Conservation (phyloP, 805 yeast species). For the Ogataea nitratoaversa region DNA sequence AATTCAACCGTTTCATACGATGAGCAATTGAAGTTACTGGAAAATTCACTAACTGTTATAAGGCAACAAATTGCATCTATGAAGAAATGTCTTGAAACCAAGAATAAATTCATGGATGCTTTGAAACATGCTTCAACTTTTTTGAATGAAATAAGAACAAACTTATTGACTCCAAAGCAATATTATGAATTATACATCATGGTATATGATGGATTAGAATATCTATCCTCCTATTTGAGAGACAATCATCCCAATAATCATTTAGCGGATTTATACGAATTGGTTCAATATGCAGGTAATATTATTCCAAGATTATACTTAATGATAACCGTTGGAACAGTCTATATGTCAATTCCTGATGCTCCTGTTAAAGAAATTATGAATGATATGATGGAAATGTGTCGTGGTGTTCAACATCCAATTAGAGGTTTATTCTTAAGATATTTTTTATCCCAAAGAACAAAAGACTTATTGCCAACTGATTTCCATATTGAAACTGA, state of each 20-base stretch:
- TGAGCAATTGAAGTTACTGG: constrained; percentile 32
- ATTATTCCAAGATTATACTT: constrained; percentile 87
- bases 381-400: constrained; percentile 97
- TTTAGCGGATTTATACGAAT: constrained; percentile 84
- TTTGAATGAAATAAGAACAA: constrained; percentile 76
- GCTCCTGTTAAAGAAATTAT: constrained; percentile 82
- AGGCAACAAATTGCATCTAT: constrained; percentile 68
- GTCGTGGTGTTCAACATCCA: constrained; percentile 95
- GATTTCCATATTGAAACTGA: constrained; percentile 11
- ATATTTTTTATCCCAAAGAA: constrained; percentile 82
- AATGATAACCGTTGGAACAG: constrained; percentile 94
- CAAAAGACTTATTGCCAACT: constrained; percentile 59
- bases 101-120: constrained; percentile 77
- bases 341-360: constrained; percentile 71
- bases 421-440: constrained; percentile 86
- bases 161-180: constrained; percentile 76
- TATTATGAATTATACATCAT: constrained; percentile 88
- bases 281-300: constrained; percentile 93
- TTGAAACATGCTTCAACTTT: constrained; percentile 81
- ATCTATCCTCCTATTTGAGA: constrained; percentile 58
- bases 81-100: constrained; percentile 66
- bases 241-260: constrained; percentile 67
- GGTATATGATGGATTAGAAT: constrained; percentile 76
- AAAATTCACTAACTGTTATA: constrained; percentile 47
- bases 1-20: constrained; percentile 14